Evolutionary conservation across 106 monocot genomes (phyloP), one percentile per base, ranked within the genome.

Genomic region (Dactylorhiza incarnata): DNA sequence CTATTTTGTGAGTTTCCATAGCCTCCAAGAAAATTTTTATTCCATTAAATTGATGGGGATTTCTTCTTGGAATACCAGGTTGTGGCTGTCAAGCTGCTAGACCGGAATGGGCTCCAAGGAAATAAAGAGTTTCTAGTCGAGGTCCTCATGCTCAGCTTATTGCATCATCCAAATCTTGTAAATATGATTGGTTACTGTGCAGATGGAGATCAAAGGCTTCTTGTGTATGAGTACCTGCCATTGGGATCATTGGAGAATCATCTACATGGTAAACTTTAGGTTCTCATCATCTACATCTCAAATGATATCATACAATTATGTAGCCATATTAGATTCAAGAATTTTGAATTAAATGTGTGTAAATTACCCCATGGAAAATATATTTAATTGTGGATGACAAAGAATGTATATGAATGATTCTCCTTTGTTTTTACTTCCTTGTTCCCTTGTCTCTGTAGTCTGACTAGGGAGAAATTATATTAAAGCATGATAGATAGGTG

Each of bases 161-260:
- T 82, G 78, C 82, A 82, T 78, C 82, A 82, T 43, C 73, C 82
- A 43, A 82, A 82, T 70, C 82, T 82, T 54, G 82, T 82, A 45
- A 82, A 74, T 68, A 73, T 82, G 70, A 82, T 82, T 73, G 82
- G 82, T 54, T 82, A 82, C 26, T 82, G 82, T 68, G 77, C 72
- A 47, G 77, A 82, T 82, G 82, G 82, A 46, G 82, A 82, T 20
- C 82, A 82, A 48, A 63, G 82, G 65, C 82, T 82, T 68, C 82
- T 82, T 67, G 82, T 82, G 24, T 82, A 82, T 50, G 82, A 82
- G 74, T 82, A 51, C 48, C 72, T 82, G 52, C 77, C 82, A 10
- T 68, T 77, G 77, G 82, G 82, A 78, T 77, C 82, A 24, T 68
- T 82, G 77, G 82, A 82, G 49, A 77, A 82, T 68, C 82, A 82